Evolutionary conservation across 208 protist genomes (phyloP).

Genomic region (Trypanosoma melophagium): DNA sequence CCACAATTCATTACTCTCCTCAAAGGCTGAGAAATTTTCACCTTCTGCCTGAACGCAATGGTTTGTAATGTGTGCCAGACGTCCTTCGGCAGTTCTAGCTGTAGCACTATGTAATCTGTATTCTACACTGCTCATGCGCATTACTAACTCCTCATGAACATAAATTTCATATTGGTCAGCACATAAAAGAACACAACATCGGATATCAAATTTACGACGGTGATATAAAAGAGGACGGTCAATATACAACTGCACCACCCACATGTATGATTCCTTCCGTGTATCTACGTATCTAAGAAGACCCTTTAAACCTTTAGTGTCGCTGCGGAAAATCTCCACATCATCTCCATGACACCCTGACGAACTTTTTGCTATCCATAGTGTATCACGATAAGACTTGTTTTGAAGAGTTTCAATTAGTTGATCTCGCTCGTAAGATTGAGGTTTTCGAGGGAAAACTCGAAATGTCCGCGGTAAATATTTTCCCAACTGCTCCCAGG

Average conservation of each 20-base stretch:
- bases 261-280: constrained; percentile 34
- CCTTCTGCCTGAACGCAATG: constrained; percentile 53
- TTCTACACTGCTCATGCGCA: constrained; percentile 62
- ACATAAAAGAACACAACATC: constrained; percentile 48
- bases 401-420: constrained; percentile 34
- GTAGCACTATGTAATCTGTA: constrained; percentile 40
- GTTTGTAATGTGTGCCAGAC: constrained; percentile 71
- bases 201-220: constrained; percentile 69
- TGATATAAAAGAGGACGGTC: constrained; percentile 59
- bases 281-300: constrained; percentile 58
- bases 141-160: constrained; percentile 74
- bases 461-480: constrained; percentile 73
- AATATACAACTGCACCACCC: constrained; percentile 68
- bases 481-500: constrained; percentile 48
- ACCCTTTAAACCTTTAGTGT: constrained; percentile 38
- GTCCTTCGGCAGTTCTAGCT: constrained; percentile 24
- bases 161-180: constrained; percentile 47
- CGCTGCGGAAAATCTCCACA: constrained; percentile 71
- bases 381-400: constrained; percentile 4
- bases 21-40: constrained; percentile 34
- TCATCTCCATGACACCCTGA: constrained; percentile 75
- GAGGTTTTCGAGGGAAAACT: constrained; percentile 43
- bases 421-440: constrained; percentile 47
- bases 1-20: constrained; percentile 80
- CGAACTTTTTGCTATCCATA: constrained; percentile 85